These are phyloP conservation scores for Pseudocercospora vitis DNA, from an alignment of 2,329 filamentous ascomycete genomes.

Conservation along the genomic window DNA sequence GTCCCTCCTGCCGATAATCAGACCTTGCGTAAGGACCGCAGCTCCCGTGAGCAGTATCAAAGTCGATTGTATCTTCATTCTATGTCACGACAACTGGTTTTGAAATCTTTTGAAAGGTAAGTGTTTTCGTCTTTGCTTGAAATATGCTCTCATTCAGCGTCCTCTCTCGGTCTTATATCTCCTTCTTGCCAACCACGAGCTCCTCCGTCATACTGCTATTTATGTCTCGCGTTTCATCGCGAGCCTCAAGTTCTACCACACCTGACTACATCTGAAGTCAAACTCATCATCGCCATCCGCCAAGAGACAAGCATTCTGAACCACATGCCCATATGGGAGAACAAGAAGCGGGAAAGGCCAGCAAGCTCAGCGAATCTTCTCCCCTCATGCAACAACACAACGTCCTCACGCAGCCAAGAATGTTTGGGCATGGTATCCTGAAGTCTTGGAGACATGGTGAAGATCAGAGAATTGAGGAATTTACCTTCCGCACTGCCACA, in stretches of 20 bases:
- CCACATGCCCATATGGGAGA: neutral
- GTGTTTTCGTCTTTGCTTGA: neutral
- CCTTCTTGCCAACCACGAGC: neutral
- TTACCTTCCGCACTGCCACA: conserved; percentile 4
- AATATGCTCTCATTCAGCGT: too few relatives aligned
- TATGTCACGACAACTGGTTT: neutral
- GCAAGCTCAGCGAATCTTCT: too few relatives aligned
- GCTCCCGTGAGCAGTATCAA: conserved; percentile 14
- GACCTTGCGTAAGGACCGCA: conserved; percentile 11
- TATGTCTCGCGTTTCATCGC: conserved; percentile 6
- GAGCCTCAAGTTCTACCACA: conserved; percentile 5
- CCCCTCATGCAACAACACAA: too few relatives aligned
- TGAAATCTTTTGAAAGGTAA: neutral
- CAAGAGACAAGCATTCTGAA: neutral
- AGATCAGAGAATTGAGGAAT: neutral
- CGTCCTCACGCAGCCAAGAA: conserved; percentile 2
- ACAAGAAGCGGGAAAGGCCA: neutral
- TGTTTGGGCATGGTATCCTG: neutral
- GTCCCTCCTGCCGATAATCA: conserved; percentile 12
- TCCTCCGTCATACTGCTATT: conserved; percentile 1
- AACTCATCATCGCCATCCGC: neutral
- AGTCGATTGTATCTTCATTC: conserved; percentile 15
- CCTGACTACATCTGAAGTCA: neutral
- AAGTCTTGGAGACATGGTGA: neutral
- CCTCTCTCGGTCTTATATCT: neutral